Evolutionary conservation across 495 filamentous ascomycete species (phyloP), one percentile per base, ranked within the genome.

Genomic region (Cetradonia linearis): DNA sequence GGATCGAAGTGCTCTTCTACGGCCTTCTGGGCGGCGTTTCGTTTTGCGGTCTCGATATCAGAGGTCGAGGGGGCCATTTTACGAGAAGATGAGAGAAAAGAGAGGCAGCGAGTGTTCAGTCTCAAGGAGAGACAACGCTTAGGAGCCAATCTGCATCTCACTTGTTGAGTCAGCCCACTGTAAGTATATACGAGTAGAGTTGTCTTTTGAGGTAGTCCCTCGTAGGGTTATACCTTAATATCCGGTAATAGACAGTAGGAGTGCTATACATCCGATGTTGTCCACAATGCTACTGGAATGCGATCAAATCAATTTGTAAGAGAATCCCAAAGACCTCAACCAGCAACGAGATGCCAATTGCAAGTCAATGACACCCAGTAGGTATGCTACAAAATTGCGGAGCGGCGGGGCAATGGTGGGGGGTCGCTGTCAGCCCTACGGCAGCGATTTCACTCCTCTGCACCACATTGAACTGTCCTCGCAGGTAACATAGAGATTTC

Each of bases 1-100:
- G 84, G 76, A 47, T 81, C 76, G 73, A 96, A 92, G 77, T 97
- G 83, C 61, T 93, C 90, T 13, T 79, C 74, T 23, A 98, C 91
- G 57, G 93, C 94, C 60, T 84, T 81, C 71, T 76, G 82, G 53
- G 91, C 92, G 66, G 93, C 93, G 18, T 81, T 80, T 56, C 84
- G 83, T 76, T 98, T 98, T 57, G 93, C 86, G 14, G 76, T 74
- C 75, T 98, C 94, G 69, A 96, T 69, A 49, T 68, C 62, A 63
- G 57, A 55, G 56, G 70, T 69, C 18, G 54, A 70, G 69, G 46
- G 60, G 36, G 60, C 55, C 67, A 69, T 53, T 55, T 27, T 56
- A 57, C 44, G 16, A 7, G 33, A 28, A 40, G 59, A 57, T 55
- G 25, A 59, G 55, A 31, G 30, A 60, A 42, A 20, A 60, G 62